Evolutionary conservation across 2,329 filamentous ascomycete genomes (phyloP), one percentile per base, ranked within the genome.

Genomic region (Onygena corvina): DNA sequence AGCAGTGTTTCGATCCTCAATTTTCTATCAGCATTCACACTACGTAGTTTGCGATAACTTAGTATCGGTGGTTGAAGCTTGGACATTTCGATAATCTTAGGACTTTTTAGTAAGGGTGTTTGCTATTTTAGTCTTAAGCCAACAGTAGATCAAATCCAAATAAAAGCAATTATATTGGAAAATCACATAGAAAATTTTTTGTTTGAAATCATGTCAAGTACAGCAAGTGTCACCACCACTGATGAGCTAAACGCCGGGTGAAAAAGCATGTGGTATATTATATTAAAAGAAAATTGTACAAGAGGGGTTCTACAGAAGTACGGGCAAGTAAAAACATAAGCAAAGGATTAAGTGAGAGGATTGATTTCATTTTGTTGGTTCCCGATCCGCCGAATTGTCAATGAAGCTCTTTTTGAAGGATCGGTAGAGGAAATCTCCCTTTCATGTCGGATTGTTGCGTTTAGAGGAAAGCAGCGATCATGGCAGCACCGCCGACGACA

Each of bases 381-480:
- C 27, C 42, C 25, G 29, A 20, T 31, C 6, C n/a, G 18, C n/a
- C 8, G 25, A 25, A 30, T 6, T n/a, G n/a, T n/a, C n/a, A 30
- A 46, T 12, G 20, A 46, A 46, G 42, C n/a, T 46, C 9, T 11
- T 4, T 16, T 31, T 18, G 14, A 46, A 30, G 31, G 11, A 46
- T 5, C 7, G 16, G 42, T 30, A 30, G 23, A 3, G 25, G 42
- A 30, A 46, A 21, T 4, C 12, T 16, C n/a, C 31, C 27, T 44
- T 3, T 40, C 11, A 12, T 12, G 4, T 18, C 7, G 36, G 25
- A 38, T 38, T n/a, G 7, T 23, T 23, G 36, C 36, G 34, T 50
- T 65, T 66, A 71, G 55, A 71, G 58, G 53, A 72, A 61, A 55
- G 66, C 65, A 56, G 67, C 65, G 42, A 72, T 57, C 45, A 67